Base-by-base conservation (phyloP, 148 eudicot genomes). In the Vaccinium myrtillus region DNA sequence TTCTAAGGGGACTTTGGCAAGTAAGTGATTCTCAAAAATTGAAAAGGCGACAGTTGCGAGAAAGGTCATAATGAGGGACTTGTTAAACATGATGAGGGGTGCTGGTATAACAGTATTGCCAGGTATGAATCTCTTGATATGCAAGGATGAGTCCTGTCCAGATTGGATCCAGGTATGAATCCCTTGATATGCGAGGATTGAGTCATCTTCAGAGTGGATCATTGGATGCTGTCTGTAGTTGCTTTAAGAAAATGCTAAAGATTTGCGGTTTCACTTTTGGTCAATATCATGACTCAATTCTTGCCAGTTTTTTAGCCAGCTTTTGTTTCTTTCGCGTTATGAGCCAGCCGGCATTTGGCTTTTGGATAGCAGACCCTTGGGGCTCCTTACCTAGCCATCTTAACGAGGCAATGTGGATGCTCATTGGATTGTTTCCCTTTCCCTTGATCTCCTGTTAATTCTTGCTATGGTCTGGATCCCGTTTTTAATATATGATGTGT, bases 181-280 rank as follows among this genome's bases (percentile, higher is more conserved):
- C 46, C 18, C 49, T 55, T 54, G 48, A 43, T 15, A 14, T 54
- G 48, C 6, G 30, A n/a, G 46, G 8, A 78, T 78, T 36, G 63
- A 54, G 23, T 78, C 81, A 79, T 23, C 21, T 32, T 55, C 49
- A 25, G 65, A 63, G 30, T 78, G 79, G 56, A 49, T 51, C 27
- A n/a, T 50, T 69, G 39, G 74, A 25, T 67, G 39, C 74, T 69
- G 16, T 27, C 43, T 51, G 43, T 9, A 14, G 51, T 18, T n/a
- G 36, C 58, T 21, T 55, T 54, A 19, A 30, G 67, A 55, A 78
- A 55, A 25, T 14, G 63, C 67, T 79, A 67, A 79, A 55, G 81
- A 46, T 77, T 79, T 53, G 81, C 67, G 8, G 63, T 30, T 79
- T 55, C 63, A 79, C 5, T n/a, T 51, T 50, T 15, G 58, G 67